Conservation (phyloP, 2,329 filamentous ascomycete species). For the Verruconis gallopava region DNA sequence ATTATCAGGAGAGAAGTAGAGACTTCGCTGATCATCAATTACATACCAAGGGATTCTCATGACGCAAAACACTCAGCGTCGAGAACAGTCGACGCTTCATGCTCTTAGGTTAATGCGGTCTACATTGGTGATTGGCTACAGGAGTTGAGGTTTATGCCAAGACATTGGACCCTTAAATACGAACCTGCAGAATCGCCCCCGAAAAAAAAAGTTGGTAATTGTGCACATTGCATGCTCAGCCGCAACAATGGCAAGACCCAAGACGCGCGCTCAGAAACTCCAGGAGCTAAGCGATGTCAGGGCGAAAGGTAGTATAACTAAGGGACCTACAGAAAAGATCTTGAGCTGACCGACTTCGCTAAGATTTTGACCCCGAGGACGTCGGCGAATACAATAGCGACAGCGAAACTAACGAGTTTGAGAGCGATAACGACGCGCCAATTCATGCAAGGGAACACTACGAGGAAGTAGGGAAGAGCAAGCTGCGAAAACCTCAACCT, state of each 20-base stretch:
- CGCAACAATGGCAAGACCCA: neutral
- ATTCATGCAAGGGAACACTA: slow-evolving; percentile 83
- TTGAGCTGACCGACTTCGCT: no score
- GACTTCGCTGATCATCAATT: neutral
- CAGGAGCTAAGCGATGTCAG: neutral
- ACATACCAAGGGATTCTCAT: slow-evolving; percentile 78
- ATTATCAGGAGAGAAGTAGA: neutral
- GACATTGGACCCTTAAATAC: neutral
- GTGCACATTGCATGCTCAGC: slow-evolving; percentile 48
- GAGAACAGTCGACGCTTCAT: slow-evolving; percentile 42
- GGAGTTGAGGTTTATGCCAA: neutral
- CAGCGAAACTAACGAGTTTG: slow-evolving; percentile 42
- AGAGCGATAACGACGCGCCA: slow-evolving; percentile 32
- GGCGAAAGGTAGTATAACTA: slow-evolving; percentile 4
- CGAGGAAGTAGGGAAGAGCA: slow-evolving; percentile 68
- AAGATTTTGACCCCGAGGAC: slow-evolving; percentile 74
- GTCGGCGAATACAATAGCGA: slow-evolving; percentile 42
- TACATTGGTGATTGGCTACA: neutral
- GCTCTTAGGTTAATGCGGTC: slow-evolving; percentile 9
- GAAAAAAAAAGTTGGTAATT: slow-evolving; percentile 32
- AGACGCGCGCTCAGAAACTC: neutral
- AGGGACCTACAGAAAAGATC: no score
- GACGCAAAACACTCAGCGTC: slow-evolving; percentile 36
- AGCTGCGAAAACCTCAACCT: slow-evolving; percentile 60
- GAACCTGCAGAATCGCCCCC: neutral